Percentiles rank a stretch among this genome's conserved stretches.
phyloP scores from a whole-genome alignment of 257 asterid genomes.

The Przewalskia tangutica region DNA sequence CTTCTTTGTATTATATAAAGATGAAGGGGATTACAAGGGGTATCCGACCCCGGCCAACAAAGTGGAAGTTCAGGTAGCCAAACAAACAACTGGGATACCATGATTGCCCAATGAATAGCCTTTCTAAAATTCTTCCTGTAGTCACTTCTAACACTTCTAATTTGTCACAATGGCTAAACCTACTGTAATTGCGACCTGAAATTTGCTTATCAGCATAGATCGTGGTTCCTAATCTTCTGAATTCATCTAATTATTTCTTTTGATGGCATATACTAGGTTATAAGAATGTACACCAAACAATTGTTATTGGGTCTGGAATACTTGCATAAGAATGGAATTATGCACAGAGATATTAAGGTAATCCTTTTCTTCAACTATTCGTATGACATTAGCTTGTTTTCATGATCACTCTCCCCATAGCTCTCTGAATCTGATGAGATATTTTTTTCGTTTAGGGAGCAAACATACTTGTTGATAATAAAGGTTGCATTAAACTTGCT shows the following conservation, averaged over 20 bases:
- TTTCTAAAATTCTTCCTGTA: neutral
- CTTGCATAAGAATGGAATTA: conserved; percentile 84
- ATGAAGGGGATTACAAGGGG: neutral
- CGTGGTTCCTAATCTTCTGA: conserved; percentile 3
- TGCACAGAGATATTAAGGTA: conserved; percentile 99
- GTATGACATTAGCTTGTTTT: neutral
- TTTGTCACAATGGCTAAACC: neutral
- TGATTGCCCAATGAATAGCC: neutral
- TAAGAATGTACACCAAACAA: conserved; percentile 93
- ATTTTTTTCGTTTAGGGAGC: conserved; percentile 57
- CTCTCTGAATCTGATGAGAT: neutral
- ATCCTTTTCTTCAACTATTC: neutral
- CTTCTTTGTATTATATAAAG: neutral
- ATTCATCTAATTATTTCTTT: conserved; percentile 1
- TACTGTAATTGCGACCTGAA: conserved; percentile 1
- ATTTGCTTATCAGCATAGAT: conserved; percentile 1
- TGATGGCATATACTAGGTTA: conserved; percentile 51
- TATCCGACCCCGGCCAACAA: neutral
- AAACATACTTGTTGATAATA: conserved; percentile 92
- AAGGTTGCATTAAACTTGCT: conserved; percentile 97
- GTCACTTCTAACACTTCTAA: neutral
- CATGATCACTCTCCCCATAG: neutral
- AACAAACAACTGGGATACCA: neutral
- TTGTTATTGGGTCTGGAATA: conserved; percentile 83
- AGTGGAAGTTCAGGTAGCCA: neutral